Conservation (phyloP, 2,329 filamentous ascomycete genomes). For the Cyanodermella asteris region DNA sequence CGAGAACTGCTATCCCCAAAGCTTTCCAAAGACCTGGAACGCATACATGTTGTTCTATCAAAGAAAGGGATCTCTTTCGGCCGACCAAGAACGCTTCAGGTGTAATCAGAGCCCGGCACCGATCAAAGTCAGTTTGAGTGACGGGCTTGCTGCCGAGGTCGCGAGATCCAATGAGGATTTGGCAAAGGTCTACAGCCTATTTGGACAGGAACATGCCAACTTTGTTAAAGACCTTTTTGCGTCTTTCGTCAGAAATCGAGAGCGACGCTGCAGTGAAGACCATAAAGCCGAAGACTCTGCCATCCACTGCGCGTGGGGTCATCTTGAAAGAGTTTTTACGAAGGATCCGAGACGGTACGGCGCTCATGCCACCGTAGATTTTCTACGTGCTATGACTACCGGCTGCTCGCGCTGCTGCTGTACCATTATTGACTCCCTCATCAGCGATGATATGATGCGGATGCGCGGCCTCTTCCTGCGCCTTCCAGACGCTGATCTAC, state of each 20-base stretch:
- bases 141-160: conserved; percentile 32
- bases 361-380: conserved; percentile 32
- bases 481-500: conserved; percentile 34
- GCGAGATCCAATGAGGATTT: conserved; percentile 49
- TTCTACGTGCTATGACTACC: conserved; percentile 21
- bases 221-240: conserved; percentile 44
- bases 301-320: conserved; percentile 26
- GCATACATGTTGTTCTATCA: conserved; percentile 99
- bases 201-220: conserved; percentile 46
- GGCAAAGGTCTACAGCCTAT: conserved; percentile 57
- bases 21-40: conserved; percentile 50
- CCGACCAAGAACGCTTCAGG: conserved; percentile 28
- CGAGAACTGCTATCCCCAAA: conserved; percentile 21
- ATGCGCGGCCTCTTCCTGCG: conserved; percentile 45
- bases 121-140: conserved; percentile 25
- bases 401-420: conserved; percentile 6
- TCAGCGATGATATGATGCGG: conserved; percentile 28
- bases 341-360: conserved; percentile 49
- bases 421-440: conserved; percentile 34
- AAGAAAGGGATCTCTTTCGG: conserved; percentile 42
- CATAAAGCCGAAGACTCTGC: conserved; percentile 22
- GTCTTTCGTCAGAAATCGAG: conserved; percentile 29
- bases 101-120: conserved; percentile 25
- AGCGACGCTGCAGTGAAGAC: conserved; percentile 26
- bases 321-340: conserved; percentile 55